phyloP scores from a whole-genome alignment of 495 filamentous ascomycete genomes.

The Darksidea phi region DNA sequence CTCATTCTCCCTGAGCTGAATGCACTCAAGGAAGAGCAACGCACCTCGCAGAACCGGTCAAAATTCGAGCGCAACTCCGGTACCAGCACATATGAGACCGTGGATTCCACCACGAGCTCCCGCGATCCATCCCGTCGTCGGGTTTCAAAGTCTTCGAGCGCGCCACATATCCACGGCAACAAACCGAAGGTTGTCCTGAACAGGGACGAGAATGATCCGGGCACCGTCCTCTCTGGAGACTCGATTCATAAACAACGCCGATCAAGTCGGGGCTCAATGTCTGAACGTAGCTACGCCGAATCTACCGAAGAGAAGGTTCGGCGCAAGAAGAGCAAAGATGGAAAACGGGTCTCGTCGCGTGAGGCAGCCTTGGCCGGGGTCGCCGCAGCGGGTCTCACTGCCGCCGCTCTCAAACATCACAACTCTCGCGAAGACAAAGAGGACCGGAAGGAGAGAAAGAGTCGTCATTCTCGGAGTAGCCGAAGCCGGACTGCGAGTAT shows the following conservation, averaged over 20 bases:
- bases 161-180: slow-evolving; percentile 58
- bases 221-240: slow-evolving; percentile 58
- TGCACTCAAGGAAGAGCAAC: slow-evolving; percentile 85
- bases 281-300: slow-evolving; percentile 51
- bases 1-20: slow-evolving; percentile 90
- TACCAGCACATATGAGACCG: slow-evolving; percentile 50
- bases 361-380: slow-evolving; percentile 57
- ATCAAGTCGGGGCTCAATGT: slow-evolving; percentile 46
- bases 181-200: slow-evolving; percentile 66
- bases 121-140: slow-evolving; percentile 58
- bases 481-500: slow-evolving; percentile 57
- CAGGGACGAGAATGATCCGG: slow-evolving; percentile 59
- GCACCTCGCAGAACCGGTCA: slow-evolving; percentile 56
- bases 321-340: slow-evolving; percentile 60
- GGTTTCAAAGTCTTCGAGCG: slow-evolving; percentile 67
- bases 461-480: slow-evolving; percentile 50
- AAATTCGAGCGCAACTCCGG: slow-evolving; percentile 56
- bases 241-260: slow-evolving; percentile 50
- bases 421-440: slow-evolving; percentile 51
- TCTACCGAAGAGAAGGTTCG: slow-evolving; percentile 53
- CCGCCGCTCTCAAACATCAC: slow-evolving; percentile 63
- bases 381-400: slow-evolving; percentile 59
- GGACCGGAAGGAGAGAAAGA: slow-evolving; percentile 52
- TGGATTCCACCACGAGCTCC: slow-evolving; percentile 59
- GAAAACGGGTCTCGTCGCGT: slow-evolving; percentile 45